Evolutionary conservation across 2,329 filamentous ascomycete species (phyloP).

Genomic region (Endothia cerciana): DNA sequence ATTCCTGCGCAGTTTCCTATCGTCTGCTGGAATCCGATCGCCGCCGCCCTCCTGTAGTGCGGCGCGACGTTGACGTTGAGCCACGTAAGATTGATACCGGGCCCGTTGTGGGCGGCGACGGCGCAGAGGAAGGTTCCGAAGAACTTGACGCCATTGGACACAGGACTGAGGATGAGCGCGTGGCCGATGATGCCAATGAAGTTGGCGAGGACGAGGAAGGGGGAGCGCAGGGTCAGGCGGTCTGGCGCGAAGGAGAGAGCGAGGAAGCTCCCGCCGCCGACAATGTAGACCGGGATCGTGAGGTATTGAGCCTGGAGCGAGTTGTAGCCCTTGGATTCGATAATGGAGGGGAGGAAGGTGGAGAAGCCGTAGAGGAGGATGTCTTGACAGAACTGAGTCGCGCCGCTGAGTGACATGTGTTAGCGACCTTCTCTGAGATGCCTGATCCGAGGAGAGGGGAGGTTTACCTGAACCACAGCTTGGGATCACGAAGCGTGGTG

Average conservation of each 20-base stretch:
- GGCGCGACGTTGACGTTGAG: constrained; percentile 50
- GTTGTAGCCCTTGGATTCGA: constrained; percentile 55
- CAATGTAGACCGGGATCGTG: constrained; percentile 60
- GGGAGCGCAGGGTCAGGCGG: constrained; percentile 39
- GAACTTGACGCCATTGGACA: constrained; percentile 52
- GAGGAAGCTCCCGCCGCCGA: constrained; percentile 51
- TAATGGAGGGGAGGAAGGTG: constrained; percentile 61
- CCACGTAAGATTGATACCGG: constrained; percentile 53
- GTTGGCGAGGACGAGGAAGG: constrained; percentile 61
- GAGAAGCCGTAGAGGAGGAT: constrained; percentile 60
- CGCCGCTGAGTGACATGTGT: constrained; percentile 34
- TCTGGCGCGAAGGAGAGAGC: constrained; percentile 51
- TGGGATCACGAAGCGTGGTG: constrained; percentile 52
- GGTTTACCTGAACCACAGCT: constrained; percentile 51
- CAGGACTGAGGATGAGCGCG: constrained; percentile 51
- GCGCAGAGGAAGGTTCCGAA: constrained; percentile 54
- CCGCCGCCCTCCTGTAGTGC: constrained; percentile 50
- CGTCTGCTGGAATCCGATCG: constrained; percentile 50
- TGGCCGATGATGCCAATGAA: constrained; percentile 54
- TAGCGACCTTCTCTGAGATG: not conserved
- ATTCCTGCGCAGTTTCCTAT: constrained; percentile 52
- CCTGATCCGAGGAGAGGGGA: constrained; percentile 27
- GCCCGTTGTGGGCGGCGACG: constrained; percentile 50
- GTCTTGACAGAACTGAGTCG: constrained; percentile 56
- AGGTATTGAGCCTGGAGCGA: constrained; percentile 56